Evolutionary conservation across 2,329 filamentous ascomycete genomes (phyloP).

Genomic region (Cladosporium velox): DNA sequence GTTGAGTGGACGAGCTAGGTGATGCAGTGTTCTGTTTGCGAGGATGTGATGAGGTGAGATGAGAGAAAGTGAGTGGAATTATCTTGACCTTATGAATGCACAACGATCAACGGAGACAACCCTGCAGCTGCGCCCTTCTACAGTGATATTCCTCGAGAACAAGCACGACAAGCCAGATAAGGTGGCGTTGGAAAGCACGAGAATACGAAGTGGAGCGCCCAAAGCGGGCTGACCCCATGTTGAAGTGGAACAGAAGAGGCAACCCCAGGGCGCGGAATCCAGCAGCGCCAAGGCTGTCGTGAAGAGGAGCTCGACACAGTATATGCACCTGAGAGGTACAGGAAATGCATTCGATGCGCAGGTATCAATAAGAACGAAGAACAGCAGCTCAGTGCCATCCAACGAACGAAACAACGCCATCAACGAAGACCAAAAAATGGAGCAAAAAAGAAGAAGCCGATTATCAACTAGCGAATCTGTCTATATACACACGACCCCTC

Average conservation of each 20-base stretch:
- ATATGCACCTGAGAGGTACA: neutral
- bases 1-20: no score
- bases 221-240: neutral
- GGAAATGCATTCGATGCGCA: neutral
- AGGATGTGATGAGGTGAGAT: neutral
- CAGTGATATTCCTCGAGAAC: neutral
- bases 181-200: slow-evolving; percentile 4
- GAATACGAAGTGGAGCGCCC: neutral
- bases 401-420: neutral
- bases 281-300: neutral
- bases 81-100: slow-evolving; percentile 1
- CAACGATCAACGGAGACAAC: neutral
- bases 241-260: neutral
- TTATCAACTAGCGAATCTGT: neutral
- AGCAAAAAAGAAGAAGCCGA: neutral
- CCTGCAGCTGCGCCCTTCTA: neutral
- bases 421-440: neutral
- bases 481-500: neutral
- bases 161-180: neutral
- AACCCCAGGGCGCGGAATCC: neutral
- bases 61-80: neutral
- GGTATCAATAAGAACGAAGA: neutral
- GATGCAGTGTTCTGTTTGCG: neutral
- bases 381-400: neutral
- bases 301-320: neutral